These are phyloP conservation scores for Mortierella sp. DNA, from an alignment of 371 early-diverging fungal species.

Conservation along the genomic window DNA sequence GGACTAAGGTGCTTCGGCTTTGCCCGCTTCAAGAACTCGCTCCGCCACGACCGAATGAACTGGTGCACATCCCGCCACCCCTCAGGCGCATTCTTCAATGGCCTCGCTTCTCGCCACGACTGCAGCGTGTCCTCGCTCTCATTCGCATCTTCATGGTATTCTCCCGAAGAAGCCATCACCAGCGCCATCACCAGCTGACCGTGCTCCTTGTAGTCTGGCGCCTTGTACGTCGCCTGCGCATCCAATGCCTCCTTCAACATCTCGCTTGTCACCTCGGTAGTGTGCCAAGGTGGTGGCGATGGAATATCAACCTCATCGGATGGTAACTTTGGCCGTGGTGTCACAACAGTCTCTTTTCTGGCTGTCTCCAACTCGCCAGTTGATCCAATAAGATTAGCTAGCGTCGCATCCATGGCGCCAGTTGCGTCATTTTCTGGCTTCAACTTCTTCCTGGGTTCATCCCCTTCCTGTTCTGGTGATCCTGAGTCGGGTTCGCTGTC, in stretches of 20 bases:
- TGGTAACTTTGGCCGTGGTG: too few relatives aligned
- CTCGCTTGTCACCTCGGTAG: constrained; percentile 17
- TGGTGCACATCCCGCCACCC: constrained; percentile 42
- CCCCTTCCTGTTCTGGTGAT: neutral
- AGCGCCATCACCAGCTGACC: constrained; percentile 44
- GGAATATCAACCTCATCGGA: constrained; percentile 17
- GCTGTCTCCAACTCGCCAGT: neutral
- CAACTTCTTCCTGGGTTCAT: constrained; percentile 8
- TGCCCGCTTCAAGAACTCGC: constrained; percentile 29
- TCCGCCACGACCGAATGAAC: constrained; percentile 49
- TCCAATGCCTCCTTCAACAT: constrained; percentile 36
- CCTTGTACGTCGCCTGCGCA: constrained; percentile 36
- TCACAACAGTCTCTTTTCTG: neutral
- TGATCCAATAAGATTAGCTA: too few relatives aligned
- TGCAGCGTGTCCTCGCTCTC: constrained; percentile 34
- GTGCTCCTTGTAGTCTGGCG: constrained; percentile 41
- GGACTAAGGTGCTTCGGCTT: constrained; percentile 37
- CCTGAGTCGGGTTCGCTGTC: neutral
- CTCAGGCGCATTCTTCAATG: constrained; percentile 15
- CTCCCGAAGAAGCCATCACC: constrained; percentile 44
- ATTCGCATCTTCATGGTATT: constrained; percentile 31
- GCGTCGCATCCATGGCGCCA: neutral
- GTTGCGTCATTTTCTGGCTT: constrained; percentile 3
- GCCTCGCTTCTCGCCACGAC: constrained; percentile 31
- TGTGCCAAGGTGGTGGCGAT: constrained; percentile 35